phyloP scores from a whole-genome alignment of 805 yeast species.

The Maudiozyma barnettii region DNA sequence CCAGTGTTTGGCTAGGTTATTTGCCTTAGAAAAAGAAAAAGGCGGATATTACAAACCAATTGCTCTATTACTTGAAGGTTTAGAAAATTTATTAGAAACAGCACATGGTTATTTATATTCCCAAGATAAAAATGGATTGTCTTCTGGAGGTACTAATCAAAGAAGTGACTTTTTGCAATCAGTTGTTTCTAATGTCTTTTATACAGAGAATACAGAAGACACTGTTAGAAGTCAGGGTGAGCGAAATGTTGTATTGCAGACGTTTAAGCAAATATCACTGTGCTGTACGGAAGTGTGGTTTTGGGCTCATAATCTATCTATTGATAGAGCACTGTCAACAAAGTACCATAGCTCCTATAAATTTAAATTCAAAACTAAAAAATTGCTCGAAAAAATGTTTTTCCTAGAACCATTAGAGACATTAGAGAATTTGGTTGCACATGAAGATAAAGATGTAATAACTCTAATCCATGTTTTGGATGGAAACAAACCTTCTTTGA shows the following conservation, averaged over 20 bases:
- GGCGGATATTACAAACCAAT: constrained; percentile 40
- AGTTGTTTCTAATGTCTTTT: constrained; percentile 29
- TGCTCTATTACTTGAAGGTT: constrained; percentile 41
- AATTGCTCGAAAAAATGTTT: constrained; percentile 53
- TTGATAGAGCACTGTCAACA: constrained; percentile 1
- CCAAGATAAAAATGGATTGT: constrained; percentile 24
- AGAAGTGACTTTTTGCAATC: constrained; percentile 27
- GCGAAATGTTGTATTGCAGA: constrained; percentile 46
- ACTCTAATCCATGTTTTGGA: constrained; percentile 58
- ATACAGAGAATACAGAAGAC: constrained; percentile 28
- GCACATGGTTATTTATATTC: constrained; percentile 47
- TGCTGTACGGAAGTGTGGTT: constrained; percentile 61
- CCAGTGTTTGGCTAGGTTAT: constrained; percentile 19
- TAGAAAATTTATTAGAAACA: constrained; percentile 53
- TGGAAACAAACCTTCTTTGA: constrained; percentile 68
- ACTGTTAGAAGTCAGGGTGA: constrained; percentile 36
- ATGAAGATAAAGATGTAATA: constrained; percentile 20
- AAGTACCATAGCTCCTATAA: constrained; percentile 40
- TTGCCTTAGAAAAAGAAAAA: constrained; percentile 13
- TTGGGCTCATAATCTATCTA: constrained; percentile 32
- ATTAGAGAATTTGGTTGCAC: constrained; percentile 50
- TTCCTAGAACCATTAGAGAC: constrained; percentile 64
- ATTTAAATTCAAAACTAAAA: constrained; percentile 60
- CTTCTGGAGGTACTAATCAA: constrained; percentile 8
- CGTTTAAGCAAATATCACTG: constrained; percentile 51